These are phyloP conservation scores for Kuraishia floccosa DNA, from an alignment of 805 yeast genomes.

Conservation along the genomic window DNA sequence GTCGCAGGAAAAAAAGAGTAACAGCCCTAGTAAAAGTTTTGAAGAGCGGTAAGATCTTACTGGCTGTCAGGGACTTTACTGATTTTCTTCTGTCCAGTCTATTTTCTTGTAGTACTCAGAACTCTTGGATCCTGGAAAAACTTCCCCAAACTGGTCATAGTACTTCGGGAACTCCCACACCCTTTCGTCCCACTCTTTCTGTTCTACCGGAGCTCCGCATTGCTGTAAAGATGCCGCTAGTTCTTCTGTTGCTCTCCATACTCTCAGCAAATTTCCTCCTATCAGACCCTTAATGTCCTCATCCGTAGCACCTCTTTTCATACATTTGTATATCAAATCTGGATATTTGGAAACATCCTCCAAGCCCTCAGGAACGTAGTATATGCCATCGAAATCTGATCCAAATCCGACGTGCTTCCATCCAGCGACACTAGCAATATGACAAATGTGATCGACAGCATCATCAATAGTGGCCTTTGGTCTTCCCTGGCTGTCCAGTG, in stretches of 20 bases:
- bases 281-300: slow-evolving; percentile 29
- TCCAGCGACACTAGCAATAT: slow-evolving; percentile 31
- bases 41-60: too few relatives aligned
- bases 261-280: slow-evolving; percentile 35
- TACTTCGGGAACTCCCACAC: slow-evolving; percentile 21
- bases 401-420: slow-evolving; percentile 45
- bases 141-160: background rate
- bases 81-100: too few relatives aligned
- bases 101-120: background rate
- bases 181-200: slow-evolving; percentile 29
- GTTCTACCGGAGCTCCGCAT: slow-evolving; percentile 20
- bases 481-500: slow-evolving; percentile 3
- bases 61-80: too few relatives aligned
- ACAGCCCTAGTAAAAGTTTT: too few relatives aligned
- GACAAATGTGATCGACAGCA: slow-evolving; percentile 31
- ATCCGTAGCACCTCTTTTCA: slow-evolving; percentile 25
- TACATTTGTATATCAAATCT: slow-evolving; percentile 23
- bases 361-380: slow-evolving; percentile 33
- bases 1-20: too few relatives aligned
- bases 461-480: slow-evolving; percentile 28
- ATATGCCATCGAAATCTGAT: slow-evolving; percentile 42
- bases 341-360: slow-evolving; percentile 48
- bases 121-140: background rate
- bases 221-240: slow-evolving; percentile 13
- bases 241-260: slow-evolving; percentile 30